Base-by-base conservation (phyloP, 495 filamentous ascomycete species). In the Evernia prunastri region DNA sequence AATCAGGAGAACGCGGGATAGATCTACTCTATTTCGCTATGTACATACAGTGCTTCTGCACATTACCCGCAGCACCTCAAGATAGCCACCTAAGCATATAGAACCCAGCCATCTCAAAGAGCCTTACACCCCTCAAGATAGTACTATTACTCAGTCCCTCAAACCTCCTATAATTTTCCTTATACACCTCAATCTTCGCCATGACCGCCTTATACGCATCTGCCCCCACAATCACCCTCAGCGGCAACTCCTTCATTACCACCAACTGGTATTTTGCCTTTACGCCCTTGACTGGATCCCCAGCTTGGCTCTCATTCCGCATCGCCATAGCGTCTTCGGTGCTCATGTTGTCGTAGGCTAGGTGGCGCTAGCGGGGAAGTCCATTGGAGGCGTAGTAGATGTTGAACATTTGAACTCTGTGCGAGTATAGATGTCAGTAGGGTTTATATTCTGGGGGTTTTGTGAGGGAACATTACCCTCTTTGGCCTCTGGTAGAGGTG, bases 241-340 rank as follows among this genome's bases (percentile, higher is more conserved):
- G 60, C 1, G 79, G 79, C 15, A 79, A 79, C 58, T 80, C 72
- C 33, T 77, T 58, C 72, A 81, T 75, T 25, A 77, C 65, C 0
- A 78, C 78, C 20, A 82, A 63, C 53, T 82, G 74, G 59, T 79
- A 82, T 71, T 79, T 76, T 3, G 71, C 77, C 42, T 76, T 70
- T 6, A 75, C 78, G 1, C 70, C 79, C 59, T 81, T 81, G 0
- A 29, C 25, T 20, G 77, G 78, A 60, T 80, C 78, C 20, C 78
- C 79, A 37, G 73, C 71, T 58, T 80, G 77, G 4, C 68, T 75
- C 8, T 72, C 74, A 61, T 80, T 63, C n/a, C 73, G 61, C 39
- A 71, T 63, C 7, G 65, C 66, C 72, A 77, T 77, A 0, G 40
- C 58, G 66, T 70, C 67, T 64, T 74, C 72, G 0, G 73, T 74